Base-by-base conservation (phyloP, 2,329 filamentous ascomycete genomes). In the Ascochyta viciae-villosae region DNA sequence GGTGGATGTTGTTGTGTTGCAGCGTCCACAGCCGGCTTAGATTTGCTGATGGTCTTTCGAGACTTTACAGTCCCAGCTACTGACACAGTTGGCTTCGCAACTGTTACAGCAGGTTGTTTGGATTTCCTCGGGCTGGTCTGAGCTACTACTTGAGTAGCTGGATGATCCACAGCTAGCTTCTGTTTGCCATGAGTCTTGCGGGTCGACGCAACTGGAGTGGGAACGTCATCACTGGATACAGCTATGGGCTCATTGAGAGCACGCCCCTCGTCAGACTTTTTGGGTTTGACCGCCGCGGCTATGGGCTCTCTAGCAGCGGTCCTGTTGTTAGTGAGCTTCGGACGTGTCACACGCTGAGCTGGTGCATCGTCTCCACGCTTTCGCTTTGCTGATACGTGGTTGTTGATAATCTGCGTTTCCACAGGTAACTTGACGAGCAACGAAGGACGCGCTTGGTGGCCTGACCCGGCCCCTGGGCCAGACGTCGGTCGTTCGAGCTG, bases 341-440 rank as follows among this genome's bases (percentile, higher is more conserved):
- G 33, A 33, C 54, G 54, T 6, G 43, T 41, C 12, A 53, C 48
- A 12, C 56, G 49, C 26, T 56, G 58, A 15, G 49, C 42, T 2
- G 49, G 45, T 19, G 27, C 8, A 16, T 47, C 31, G 4, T 49
- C 44, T 13, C 23, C 13, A n/a, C 33, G 40, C 31, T 47, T 48
- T 10, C 37, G 29, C 24, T 50, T 45, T 15, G 9, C 15, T 9
- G 26, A 26, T 2, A 19, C 15, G 8, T 13, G 26, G 16, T 27
- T 7, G 29, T 31, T 44, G 8, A 13, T n/a, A 8, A 19, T 13
- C 22, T 13, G 31, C n/a, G 24, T 15, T 3, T 43, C 19, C 9
- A 38, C n/a, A 33, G 37, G 39, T 16, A 23, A 16, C 24, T 15
- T 26, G 24, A 27, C 37, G 4, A 41, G 4, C 24, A 38, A 22